phyloP scores from a whole-genome alignment of 202 grass and related monocot genomes.

The Alloteropsis angusta region DNA sequence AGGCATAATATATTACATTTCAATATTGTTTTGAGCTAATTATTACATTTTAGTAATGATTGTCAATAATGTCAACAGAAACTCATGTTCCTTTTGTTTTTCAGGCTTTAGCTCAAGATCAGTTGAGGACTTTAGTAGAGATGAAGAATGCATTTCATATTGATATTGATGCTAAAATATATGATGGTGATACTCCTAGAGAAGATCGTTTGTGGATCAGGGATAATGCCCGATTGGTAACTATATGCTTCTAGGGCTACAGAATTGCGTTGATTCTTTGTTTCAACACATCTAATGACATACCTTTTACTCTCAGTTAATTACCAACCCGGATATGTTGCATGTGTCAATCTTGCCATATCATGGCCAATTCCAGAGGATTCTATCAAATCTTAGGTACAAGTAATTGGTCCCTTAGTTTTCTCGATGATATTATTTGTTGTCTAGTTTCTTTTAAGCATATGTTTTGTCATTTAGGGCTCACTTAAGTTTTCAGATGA shows the following conservation, averaged over 20 bases:
- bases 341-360: slow-evolving; percentile 71
- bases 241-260: slow-evolving; percentile 1
- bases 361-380: slow-evolving; percentile 61
- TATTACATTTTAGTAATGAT: slow-evolving; percentile 7
- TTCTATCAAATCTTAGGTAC: slow-evolving; percentile 82
- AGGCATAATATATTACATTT: not conserved
- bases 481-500: not conserved
- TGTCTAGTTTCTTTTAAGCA: not conserved
- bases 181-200: slow-evolving; percentile 90
- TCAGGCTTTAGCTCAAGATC: slow-evolving; percentile 97
- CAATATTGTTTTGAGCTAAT: not conserved
- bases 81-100: slow-evolving; percentile 26
- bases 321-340: slow-evolving; percentile 98
- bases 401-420: not conserved
- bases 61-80: not conserved
- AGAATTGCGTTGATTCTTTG: slow-evolving; percentile 1
- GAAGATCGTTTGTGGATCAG: slow-evolving; percentile 71
- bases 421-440: slow-evolving; percentile 1
- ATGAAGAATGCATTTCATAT: slow-evolving; percentile 56
- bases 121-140: slow-evolving; percentile 60
- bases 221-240: slow-evolving; percentile 75
- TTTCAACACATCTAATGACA: not conserved
- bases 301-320: slow-evolving; percentile 50
- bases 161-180: slow-evolving; percentile 62
- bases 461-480: not conserved